These are phyloP conservation scores for Xylariaceae sp. DNA, from an alignment of 2,329 filamentous ascomycete species.

Conservation along the genomic window DNA sequence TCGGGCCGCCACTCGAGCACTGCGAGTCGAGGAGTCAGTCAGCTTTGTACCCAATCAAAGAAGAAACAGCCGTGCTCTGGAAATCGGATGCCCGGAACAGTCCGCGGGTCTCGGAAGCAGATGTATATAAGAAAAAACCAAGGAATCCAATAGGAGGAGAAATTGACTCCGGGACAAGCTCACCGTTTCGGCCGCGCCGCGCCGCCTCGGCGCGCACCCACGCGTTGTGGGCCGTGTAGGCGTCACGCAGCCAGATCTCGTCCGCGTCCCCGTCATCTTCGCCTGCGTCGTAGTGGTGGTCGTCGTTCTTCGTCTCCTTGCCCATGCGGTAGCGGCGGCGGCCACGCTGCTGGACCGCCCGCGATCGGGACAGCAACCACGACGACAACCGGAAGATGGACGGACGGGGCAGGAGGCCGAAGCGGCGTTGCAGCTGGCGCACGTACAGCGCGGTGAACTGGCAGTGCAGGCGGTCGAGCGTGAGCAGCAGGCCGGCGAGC, in stretches of 20 bases:
- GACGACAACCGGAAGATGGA: no score
- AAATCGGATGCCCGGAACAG: no score
- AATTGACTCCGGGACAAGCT: no score
- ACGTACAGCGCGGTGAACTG: constrained; percentile 2
- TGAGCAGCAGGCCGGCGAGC: constrained; percentile 16
- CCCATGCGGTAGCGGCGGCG: not conserved
- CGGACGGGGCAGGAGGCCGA: not conserved
- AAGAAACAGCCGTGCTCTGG: no score
- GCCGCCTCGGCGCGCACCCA: constrained; percentile 22
- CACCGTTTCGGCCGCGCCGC: constrained; percentile 21
- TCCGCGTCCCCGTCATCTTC: not conserved
- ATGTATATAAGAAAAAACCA: no score
- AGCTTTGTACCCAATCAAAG: no score
- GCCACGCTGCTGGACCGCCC: not conserved
- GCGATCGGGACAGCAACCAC: no score
- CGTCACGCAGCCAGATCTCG: not conserved
- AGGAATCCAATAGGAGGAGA: no score
- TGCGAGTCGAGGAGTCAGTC: no score
- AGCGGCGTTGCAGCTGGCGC: constrained; percentile 1
- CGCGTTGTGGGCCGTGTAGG: constrained; percentile 17
- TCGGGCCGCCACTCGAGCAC: constrained; percentile 26
- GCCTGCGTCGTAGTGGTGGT: not conserved
- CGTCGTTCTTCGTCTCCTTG: not conserved
- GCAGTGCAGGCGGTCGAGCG: constrained; percentile 21
- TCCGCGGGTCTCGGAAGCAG: no score